A percentile compares a stretch with the other conserved stretches of the same genome.
phyloP scores from a whole-genome alignment of 2,329 filamentous ascomycete species.

The Trichoderma asperellum region DNA sequence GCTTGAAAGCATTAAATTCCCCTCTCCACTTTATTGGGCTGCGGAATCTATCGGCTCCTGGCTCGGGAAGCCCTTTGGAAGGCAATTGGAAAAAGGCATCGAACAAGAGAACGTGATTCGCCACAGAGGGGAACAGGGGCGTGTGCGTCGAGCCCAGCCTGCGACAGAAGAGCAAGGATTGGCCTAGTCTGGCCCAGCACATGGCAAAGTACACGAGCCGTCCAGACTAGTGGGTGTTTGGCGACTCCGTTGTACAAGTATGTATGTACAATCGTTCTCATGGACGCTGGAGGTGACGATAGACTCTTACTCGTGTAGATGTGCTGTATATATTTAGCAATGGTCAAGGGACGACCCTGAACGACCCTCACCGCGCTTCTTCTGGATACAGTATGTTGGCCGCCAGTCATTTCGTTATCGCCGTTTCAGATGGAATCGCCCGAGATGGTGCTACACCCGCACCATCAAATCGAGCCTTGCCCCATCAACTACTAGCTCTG shows the following conservation, averaged over 20 bases:
- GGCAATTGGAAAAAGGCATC: conserved; percentile 9
- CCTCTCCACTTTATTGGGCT: conserved; percentile 3
- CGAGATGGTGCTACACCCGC: conserved; percentile 16
- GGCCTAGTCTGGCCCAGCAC: conserved; percentile 30
- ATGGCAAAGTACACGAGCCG: conserved; percentile 37
- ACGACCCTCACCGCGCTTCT: background rate
- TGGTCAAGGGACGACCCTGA: background rate
- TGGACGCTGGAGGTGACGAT: background rate
- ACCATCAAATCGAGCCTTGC: conserved; percentile 1
- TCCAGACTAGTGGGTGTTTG: background rate
- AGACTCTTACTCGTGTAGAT: background rate
- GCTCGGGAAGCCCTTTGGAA: conserved; percentile 16
- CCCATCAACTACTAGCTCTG: background rate
- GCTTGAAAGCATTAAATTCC: background rate
- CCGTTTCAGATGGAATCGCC: conserved; percentile 25
- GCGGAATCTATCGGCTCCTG: conserved; percentile 14
- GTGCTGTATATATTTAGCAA: background rate
- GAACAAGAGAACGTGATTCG: background rate
- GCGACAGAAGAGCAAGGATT: background rate
- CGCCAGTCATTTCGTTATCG: conserved; percentile 1
- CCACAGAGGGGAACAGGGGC: background rate
- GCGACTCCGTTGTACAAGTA: no score
- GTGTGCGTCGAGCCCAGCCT: background rate
- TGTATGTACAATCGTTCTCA: background rate
- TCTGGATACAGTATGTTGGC: background rate